phyloP scores from a whole-genome alignment of 2,329 filamentous ascomycete genomes.

The Incumbomyces lentus region DNA sequence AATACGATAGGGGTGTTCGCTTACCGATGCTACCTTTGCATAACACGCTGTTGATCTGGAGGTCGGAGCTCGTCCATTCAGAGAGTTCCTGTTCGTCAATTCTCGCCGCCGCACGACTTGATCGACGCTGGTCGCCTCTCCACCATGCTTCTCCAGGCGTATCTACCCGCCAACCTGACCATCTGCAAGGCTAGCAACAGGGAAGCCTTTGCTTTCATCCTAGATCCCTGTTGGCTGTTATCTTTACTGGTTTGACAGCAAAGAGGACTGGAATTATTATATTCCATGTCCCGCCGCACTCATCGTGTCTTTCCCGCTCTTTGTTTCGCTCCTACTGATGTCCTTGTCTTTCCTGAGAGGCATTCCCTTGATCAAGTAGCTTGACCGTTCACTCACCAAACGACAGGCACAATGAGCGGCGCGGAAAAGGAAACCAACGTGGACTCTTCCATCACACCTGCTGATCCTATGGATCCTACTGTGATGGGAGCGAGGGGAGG shows the following conservation, averaged over 20 bases:
- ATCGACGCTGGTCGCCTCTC: no score
- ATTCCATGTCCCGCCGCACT: slow-evolving; percentile 2
- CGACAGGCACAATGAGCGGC: slow-evolving; percentile 6
- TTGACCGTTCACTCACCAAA: slow-evolving; percentile 15
- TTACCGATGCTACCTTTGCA: slow-evolving; percentile 3
- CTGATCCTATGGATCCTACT: neutral
- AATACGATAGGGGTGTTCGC: neutral
- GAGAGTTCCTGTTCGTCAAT: neutral
- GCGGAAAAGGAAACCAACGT: slow-evolving; percentile 1
- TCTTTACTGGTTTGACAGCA: neutral
- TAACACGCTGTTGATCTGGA: neutral
- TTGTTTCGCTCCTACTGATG: slow-evolving; percentile 14
- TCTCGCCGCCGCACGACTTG: neutral
- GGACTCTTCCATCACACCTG: neutral
- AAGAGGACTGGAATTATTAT: neutral
- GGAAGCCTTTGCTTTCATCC: slow-evolving; percentile 1
- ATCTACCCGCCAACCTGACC: slow-evolving; percentile 1
- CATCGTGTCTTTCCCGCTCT: slow-evolving; percentile 14
- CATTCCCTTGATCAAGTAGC: slow-evolving; percentile 18
- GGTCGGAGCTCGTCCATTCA: slow-evolving; percentile 1
- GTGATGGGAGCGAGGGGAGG: neutral
- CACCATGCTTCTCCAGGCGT: slow-evolving; percentile 2
- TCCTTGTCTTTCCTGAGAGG: slow-evolving; percentile 18
- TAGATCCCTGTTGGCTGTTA: slow-evolving; percentile 1
- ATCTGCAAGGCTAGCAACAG: no score